Base-by-base conservation (phyloP, 2,329 filamentous ascomycete genomes). In the Colletotrichum plurivorum region DNA sequence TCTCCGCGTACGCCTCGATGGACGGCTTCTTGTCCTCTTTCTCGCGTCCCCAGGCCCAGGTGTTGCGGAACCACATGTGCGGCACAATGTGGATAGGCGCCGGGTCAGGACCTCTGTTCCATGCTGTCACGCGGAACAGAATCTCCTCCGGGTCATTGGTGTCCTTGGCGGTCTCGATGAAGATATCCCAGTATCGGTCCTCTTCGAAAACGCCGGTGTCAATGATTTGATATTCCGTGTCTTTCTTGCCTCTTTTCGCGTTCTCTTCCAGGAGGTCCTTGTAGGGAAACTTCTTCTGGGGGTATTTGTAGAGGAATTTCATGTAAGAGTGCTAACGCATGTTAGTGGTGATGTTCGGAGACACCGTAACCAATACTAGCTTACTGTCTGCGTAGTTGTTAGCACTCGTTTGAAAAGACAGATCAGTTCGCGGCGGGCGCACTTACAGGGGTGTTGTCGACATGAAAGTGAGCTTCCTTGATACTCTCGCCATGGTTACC, bases 271-370 rank as follows among this genome's bases (percentile, higher is more conserved):
- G 84, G 54, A 98, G 85, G 73, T 97, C 90, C 79, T 98, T 88
- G 84, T 98, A 98, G 2, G 95, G 96, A 76, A 98, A 98, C 72
- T 92, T 90, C 75, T 88, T 89, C 82, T 98, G 95, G 0, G 96
- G 96, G 76, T 98, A 97, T 82, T 98, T 98, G 88, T 98, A 98
- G 73, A 98, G 91, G 77, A 91, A 97, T 81, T 98, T 98, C 95
- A 98, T 98, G 85, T 98, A 98, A 31, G 95, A 97, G 82, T 98
- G 95, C 93, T 36, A 36, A 36, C 31, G 6, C 31, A 36, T 36
- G 31, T 36, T 36, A 36, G 31, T 36, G 8, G 8, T 36, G 31
- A 36, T 36, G 31, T 36, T 36, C 10, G 31, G 8, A 36, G 31
- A 36, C 31, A 36, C 10, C 31, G 2, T 36, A 95, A 79, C 36